Percentiles rank a stretch among this genome's conserved stretches.
Conservation (phyloP, 371 early-diverging fungal species). For the Rhizopus sp. region DNA sequence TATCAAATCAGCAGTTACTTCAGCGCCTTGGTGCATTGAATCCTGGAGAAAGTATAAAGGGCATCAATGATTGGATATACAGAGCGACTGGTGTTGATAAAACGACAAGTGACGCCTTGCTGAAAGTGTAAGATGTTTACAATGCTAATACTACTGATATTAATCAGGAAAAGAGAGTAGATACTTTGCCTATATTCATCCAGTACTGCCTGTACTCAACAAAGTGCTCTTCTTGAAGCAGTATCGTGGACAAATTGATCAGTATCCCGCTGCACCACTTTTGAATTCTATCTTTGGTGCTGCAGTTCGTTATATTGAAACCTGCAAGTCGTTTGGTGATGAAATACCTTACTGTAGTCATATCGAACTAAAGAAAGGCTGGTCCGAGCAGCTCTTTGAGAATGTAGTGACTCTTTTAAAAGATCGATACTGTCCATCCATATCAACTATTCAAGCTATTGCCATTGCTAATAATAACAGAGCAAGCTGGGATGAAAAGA, state of each 20-base stretch:
- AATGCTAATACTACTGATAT: no score
- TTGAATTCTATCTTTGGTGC: constrained; percentile 49
- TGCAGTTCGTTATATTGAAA: constrained; percentile 48
- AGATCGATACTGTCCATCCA: constrained; percentile 35
- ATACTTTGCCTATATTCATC: constrained; percentile 54
- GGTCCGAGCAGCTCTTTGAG: constrained; percentile 47
- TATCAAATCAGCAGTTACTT: constrained; percentile 19
- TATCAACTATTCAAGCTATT: constrained; percentile 46
- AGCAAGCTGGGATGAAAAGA: constrained; percentile 41
- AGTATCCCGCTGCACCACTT: constrained; percentile 47
- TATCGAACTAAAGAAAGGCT: constrained; percentile 27
- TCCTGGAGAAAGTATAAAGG: constrained; percentile 41
- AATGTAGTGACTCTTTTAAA: constrained; percentile 35
- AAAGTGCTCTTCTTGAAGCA: constrained; percentile 48
- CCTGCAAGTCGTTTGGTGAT: constrained; percentile 40
- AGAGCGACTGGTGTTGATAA: constrained; percentile 42
- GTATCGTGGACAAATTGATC: constrained; percentile 41
- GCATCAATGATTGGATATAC: constrained; percentile 46
- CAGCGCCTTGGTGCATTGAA: constrained; percentile 31
- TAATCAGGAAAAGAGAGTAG: constrained; percentile 17
- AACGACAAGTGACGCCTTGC: constrained; percentile 41
- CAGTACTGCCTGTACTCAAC: constrained; percentile 50
- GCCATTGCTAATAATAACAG: constrained; percentile 45
- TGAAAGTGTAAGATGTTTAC: constrained; percentile 40
- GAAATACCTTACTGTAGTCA: constrained; percentile 16